These are phyloP conservation scores for Agastache rugosa DNA, from an alignment of 257 asterid genomes.

Conservation along the genomic window DNA sequence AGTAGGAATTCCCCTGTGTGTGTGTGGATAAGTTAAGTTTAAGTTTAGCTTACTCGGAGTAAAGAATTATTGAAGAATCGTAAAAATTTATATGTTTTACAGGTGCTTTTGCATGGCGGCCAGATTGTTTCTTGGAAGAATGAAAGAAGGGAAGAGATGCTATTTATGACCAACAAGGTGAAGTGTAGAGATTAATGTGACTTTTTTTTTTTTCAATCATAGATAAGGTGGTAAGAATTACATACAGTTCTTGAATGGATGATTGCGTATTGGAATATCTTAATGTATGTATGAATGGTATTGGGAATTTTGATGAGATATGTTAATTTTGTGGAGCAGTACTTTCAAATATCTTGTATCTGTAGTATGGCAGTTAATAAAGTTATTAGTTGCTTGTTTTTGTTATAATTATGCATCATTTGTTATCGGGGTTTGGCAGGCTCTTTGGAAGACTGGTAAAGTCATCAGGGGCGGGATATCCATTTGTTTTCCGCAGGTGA, in stretches of 20 bases:
- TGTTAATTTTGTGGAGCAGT: not conserved
- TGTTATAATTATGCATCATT: conserved; percentile 21
- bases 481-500: conserved; percentile 81
- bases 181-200: conserved; percentile 8
- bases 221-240: conserved; percentile 11
- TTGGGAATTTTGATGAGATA: conserved; percentile 17
- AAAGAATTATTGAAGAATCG: conserved; percentile 1
- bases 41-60: conserved; percentile 5
- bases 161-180: conserved; percentile 76
- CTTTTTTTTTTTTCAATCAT: not conserved
- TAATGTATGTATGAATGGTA: not conserved
- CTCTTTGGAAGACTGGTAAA: conserved; percentile 64
- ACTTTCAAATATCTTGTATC: not conserved
- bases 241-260: conserved; percentile 13
- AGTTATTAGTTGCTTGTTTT: not conserved
- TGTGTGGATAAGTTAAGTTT: not conserved
- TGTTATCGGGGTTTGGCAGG: conserved; percentile 44
- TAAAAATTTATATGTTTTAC: conserved; percentile 29
- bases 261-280: not conserved
- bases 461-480: conserved; percentile 69
- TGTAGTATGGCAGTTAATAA: conserved; percentile 17
- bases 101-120: conserved; percentile 79
- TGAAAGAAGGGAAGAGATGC: conserved; percentile 74
- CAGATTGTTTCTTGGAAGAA: conserved; percentile 91
- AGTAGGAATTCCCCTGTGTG: not conserved